Percentiles rank a stretch among this genome's conserved stretches.
These are phyloP conservation scores for Fusarium sp. DNA, from an alignment of 2,329 filamentous ascomycete species.

Conservation along the genomic window DNA sequence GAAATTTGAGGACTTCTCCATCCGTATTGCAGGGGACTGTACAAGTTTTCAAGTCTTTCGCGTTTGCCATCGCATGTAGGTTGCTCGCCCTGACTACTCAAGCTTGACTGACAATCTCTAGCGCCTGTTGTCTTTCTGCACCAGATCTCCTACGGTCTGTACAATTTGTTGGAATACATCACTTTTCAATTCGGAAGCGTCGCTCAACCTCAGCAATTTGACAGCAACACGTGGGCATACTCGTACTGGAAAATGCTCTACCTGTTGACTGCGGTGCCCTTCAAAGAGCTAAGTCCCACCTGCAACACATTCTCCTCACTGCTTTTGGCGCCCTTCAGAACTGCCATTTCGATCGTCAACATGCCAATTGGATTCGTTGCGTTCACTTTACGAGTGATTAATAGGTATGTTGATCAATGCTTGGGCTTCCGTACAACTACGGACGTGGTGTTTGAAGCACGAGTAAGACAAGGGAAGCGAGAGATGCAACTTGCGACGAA, in stretches of 20 bases:
- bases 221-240: constrained; percentile 4
- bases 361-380: not conserved
- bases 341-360: not conserved
- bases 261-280: not conserved
- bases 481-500: not conserved
- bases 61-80: not conserved
- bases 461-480: not conserved
- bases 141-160: not conserved
- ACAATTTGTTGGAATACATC: not conserved
- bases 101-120: not conserved
- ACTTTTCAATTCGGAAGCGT: not conserved
- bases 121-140: not conserved
- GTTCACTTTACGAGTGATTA: not conserved
- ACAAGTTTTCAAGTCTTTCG: not conserved
- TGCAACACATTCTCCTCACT: not conserved
- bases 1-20: not conserved
- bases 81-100: not conserved
- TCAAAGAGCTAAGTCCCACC: not conserved
- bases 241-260: constrained; percentile 1
- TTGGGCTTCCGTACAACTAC: not conserved
- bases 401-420: not conserved
- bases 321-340: not conserved
- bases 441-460: not conserved
- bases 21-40: not conserved
- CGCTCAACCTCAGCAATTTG: constrained; percentile 5